A percentile compares a stretch with the other conserved stretches of the same genome.
phyloP scores from a whole-genome alignment of 768 basidiomycete genomes.

The Pulveroboletus sp. region DNA sequence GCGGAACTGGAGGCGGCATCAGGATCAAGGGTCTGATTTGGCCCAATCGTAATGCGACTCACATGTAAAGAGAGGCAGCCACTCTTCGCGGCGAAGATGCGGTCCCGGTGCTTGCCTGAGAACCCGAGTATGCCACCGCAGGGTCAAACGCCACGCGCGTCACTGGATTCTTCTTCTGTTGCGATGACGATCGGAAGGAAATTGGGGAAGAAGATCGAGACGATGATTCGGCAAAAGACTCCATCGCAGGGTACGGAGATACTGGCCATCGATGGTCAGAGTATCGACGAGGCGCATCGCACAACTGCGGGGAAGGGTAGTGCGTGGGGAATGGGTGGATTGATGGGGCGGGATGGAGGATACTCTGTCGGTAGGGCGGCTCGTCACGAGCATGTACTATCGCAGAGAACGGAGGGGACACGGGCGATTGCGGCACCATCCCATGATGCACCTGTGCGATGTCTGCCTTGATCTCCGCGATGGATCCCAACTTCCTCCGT shows the following conservation, averaged over 20 bases:
- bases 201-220: constrained; percentile 20
- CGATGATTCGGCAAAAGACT: constrained; percentile 13
- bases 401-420: constrained; percentile 34
- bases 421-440: constrained; percentile 17
- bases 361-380: constrained; percentile 30
- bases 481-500: not conserved
- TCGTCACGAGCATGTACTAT: constrained; percentile 35
- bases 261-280: constrained; percentile 5
- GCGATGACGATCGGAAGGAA: constrained; percentile 1
- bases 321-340: constrained; percentile 18
- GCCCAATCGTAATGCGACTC: constrained; percentile 11
- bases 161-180: constrained; percentile 5
- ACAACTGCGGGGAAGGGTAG: constrained; percentile 21
- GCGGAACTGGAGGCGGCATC: no score
- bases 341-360: constrained; percentile 21
- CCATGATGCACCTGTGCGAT: not conserved
- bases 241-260: constrained; percentile 2
- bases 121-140: constrained; percentile 42
- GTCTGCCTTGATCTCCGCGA: constrained; percentile 7
- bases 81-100: constrained; percentile 12
- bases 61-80: constrained; percentile 57
- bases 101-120: constrained; percentile 7
- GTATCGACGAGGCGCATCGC: constrained; percentile 16
- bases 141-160: constrained; percentile 40
- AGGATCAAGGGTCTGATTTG: not conserved